These are phyloP conservation scores for Macrophomina tecta DNA, from an alignment of 2,329 filamentous ascomycete species.

Conservation along the genomic window DNA sequence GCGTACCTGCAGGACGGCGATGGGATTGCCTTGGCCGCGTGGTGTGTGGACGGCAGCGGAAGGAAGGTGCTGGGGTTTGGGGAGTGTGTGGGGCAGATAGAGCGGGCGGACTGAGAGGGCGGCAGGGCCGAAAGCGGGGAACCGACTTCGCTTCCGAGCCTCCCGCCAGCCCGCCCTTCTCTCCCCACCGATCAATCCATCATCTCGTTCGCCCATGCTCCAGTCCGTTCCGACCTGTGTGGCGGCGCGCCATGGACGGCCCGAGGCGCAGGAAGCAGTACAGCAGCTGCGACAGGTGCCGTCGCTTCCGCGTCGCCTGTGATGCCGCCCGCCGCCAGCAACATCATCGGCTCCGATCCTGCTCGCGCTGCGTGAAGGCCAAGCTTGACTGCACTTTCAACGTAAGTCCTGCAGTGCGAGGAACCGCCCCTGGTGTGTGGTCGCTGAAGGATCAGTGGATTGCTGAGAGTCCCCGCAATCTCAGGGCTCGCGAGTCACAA, in stretches of 20 bases:
- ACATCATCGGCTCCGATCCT: background rate
- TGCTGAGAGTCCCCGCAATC: background rate
- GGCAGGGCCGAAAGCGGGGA: background rate
- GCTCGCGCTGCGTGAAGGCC: background rate
- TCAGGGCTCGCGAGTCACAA: background rate
- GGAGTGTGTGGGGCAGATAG: slow-evolving; percentile 46
- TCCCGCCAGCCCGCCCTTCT: background rate
- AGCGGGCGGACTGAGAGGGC: slow-evolving; percentile 27
- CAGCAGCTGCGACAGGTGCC: slow-evolving; percentile 7
- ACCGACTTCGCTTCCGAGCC: background rate
- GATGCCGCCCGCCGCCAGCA: background rate
- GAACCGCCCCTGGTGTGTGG: background rate
- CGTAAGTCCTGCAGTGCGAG: background rate
- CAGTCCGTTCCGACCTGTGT: background rate
- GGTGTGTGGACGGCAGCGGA: slow-evolving; percentile 41
- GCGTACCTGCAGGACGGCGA: slow-evolving; percentile 52
- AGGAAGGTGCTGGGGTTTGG: slow-evolving; percentile 47
- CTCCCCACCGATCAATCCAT: background rate
- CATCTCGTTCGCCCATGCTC: background rate
- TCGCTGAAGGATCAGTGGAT: background rate
- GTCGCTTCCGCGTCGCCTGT: background rate
- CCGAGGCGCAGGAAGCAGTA: background rate
- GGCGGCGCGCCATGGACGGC: background rate
- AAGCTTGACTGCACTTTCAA: background rate
- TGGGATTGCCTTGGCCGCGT: slow-evolving; percentile 43